Percentiles rank a stretch among this genome's conserved stretches.
phyloP scores from a whole-genome alignment of 495 filamentous ascomycete species.

The Platismatia glauca region DNA sequence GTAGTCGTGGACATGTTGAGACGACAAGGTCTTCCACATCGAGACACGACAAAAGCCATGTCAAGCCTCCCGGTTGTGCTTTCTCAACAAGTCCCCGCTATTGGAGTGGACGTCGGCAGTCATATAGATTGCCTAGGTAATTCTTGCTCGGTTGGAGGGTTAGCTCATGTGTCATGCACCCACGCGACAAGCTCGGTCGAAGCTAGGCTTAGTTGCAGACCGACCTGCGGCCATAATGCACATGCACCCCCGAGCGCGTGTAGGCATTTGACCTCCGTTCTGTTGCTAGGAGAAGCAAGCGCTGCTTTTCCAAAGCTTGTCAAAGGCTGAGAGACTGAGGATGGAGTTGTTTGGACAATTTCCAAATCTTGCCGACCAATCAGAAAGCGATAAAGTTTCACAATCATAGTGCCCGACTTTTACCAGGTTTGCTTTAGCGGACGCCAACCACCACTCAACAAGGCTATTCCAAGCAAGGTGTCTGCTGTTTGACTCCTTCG shows the following conservation, averaged over 20 bases:
- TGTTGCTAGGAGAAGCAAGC: constrained; percentile 8
- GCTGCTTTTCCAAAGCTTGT: background rate
- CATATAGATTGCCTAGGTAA: constrained; percentile 1
- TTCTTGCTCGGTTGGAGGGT: constrained; percentile 5
- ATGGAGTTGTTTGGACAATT: constrained; percentile 6
- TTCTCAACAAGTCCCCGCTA: background rate
- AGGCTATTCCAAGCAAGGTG: constrained; percentile 13
- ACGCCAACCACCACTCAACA: constrained; percentile 15
- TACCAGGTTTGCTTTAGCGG: constrained; percentile 20
- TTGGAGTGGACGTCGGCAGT: background rate
- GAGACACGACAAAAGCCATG: constrained; percentile 13
- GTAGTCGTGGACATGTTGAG: constrained; percentile 3
- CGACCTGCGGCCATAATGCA: constrained; percentile 6
- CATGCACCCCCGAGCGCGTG: constrained; percentile 13
- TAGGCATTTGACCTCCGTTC: constrained; percentile 7
- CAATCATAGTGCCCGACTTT: constrained; percentile 12
- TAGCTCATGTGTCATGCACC: constrained; percentile 15
- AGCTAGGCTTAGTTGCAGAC: constrained; percentile 16
- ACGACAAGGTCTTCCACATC: constrained; percentile 11
- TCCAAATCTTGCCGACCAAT: constrained; percentile 9
- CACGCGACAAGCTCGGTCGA: constrained; percentile 15
- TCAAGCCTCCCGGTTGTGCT: constrained; percentile 15
- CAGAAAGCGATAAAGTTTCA: constrained; percentile 2
- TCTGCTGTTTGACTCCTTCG: constrained; percentile 10
- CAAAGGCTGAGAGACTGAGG: background rate